Evolutionary conservation across 768 basidiomycete genomes (phyloP), one percentile per base, ranked within the genome.

Genomic region (Flagelloscypha sp.): DNA sequence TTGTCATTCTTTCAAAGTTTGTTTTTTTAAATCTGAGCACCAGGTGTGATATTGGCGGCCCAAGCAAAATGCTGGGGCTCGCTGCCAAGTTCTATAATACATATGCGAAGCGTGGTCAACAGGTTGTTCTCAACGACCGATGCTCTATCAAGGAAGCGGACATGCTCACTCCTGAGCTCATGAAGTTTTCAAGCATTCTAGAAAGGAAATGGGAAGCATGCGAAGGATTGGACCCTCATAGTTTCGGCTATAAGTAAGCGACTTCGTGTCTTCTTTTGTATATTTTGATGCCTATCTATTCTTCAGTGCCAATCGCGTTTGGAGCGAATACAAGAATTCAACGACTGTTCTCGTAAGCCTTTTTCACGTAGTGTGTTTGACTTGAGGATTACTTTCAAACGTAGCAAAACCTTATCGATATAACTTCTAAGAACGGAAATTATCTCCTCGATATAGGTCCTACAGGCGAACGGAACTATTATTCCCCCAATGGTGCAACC

Each of bases 1-100:
- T 27, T 27, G 24, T 17, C 8, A 19, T 12, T 41, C n/a, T 13
- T 19, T 24, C 10, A 24, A 30, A 7, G 46, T 43, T 22, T 41
- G 36, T 20, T 47, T 31, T 16, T n/a, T 25, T 10, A 10, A n/a
- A 20, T 25, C 9, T 35, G 52, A 43, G 47, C 31, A 46, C 46
- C 33, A 74, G 74, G 74, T 75, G 74, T 24, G 73, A 76, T 42
- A 75, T 75, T 7, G 75, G 67, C 9, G 69, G 69, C 7, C 61
- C 67, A 0, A 68, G 71, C 43, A 66, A 53, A 25, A 68, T 63
- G 3, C 47, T 59, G 0, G 61, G 66, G 7, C 65, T 73, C 27
- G 64, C 68, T 0, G 59, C 67, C 2, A 48, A 61, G 13, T 73
- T 55, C 41, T 73, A 70, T 40, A 68, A 68, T 28, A 39, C 65